phyloP scores from a whole-genome alignment of 306 rosid species.

The Fagus crenata region DNA sequence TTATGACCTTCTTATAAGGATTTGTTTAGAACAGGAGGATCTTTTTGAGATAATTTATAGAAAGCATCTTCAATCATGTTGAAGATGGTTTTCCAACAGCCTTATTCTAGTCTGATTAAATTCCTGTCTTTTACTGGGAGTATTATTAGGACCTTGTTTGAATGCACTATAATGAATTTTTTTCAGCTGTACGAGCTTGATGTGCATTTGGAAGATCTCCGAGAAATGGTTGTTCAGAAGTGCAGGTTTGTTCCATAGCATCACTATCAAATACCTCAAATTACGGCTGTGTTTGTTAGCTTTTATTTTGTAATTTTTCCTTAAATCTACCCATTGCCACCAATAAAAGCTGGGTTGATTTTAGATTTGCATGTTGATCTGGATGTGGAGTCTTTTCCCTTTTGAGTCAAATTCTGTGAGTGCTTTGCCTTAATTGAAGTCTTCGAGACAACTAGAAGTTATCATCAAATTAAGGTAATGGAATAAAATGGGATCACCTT shows the following conservation, averaged over 20 bases:
- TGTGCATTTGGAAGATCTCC: slow-evolving; percentile 68
- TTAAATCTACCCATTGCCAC: background rate
- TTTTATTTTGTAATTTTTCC: no score
- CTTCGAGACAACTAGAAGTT: background rate
- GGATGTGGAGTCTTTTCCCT: background rate
- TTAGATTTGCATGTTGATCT: background rate
- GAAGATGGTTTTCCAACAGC: slow-evolving; percentile 3
- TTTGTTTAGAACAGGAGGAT: slow-evolving; percentile 6
- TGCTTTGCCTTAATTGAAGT: background rate
- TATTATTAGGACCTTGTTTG: slow-evolving; percentile 6
- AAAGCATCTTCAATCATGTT: slow-evolving; percentile 12
- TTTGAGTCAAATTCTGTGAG: background rate
- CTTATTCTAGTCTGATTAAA: slow-evolving; percentile 1
- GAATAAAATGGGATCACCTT: background rate
- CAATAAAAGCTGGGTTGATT: background rate
- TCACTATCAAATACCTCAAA: background rate
- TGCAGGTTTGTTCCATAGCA: slow-evolving; percentile 66
- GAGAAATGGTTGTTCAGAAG: slow-evolving; percentile 69
- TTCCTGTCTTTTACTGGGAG: background rate
- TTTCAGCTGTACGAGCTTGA: slow-evolving; percentile 76
- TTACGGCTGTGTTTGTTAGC: background rate
- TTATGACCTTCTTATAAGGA: slow-evolving; percentile 16
- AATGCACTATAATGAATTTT: slow-evolving; percentile 29
- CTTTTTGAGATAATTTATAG: background rate
- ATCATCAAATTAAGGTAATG: background rate